phyloP scores from a whole-genome alignment of 192 early-diverging fungal genomes.

The Podochytrium sp. region DNA sequence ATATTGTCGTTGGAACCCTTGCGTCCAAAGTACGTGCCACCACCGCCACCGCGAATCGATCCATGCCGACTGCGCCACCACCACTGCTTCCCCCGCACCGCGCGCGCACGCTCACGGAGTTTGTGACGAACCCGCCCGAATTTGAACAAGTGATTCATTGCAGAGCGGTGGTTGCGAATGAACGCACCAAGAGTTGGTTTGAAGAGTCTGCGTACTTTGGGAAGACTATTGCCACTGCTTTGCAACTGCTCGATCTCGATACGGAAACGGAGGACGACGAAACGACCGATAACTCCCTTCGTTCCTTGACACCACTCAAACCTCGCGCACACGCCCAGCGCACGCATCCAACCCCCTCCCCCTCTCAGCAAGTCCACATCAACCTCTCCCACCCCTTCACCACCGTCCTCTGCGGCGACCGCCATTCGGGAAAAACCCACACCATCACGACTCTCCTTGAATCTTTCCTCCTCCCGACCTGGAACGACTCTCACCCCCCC shows the following conservation, averaged over 20 bases:
- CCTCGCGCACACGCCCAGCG: not conserved
- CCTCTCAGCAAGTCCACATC: constrained; percentile 18
- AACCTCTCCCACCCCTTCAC: constrained; percentile 41
- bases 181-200: not conserved
- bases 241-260: not conserved
- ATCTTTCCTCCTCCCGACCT: constrained; percentile 25
- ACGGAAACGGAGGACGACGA: not conserved
- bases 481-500: not conserved
- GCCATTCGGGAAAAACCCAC: constrained; percentile 37
- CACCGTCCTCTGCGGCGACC: constrained; percentile 25
- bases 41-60: not conserved
- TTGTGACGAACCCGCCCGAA: not conserved
- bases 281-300: not conserved
- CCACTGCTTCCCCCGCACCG: not conserved
- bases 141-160: not conserved
- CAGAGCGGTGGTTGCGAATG: not conserved
- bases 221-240: not conserved
- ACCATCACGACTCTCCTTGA: constrained; percentile 31
- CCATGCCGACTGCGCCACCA: not conserved
- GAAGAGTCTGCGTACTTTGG: not conserved
- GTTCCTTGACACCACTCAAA: not conserved
- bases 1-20: not conserved
- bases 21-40: not conserved
- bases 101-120: not conserved
- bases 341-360: not conserved